Evolutionary conservation across 768 basidiomycete genomes (phyloP), one percentile per base, ranked within the genome.

Genomic region (Psilocybe cubensis): DNA sequence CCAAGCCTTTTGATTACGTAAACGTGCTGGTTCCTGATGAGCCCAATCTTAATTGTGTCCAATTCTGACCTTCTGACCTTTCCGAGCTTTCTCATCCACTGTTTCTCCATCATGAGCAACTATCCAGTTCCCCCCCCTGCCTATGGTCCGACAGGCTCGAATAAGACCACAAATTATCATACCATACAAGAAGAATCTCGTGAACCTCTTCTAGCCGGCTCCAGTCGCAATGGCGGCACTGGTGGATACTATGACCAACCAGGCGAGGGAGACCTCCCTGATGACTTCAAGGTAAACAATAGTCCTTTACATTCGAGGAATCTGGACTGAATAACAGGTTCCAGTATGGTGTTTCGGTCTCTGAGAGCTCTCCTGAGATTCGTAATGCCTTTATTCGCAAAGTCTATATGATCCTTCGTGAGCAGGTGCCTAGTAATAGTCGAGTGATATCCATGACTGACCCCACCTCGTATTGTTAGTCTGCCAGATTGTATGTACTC

Each of bases 341-440:
- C 21, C 56, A 92, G 91, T 94, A 94, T 66, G 92, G 92, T 1
- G 86, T 88, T 1, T 85, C 85, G 1, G 92, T 94, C 12, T 83
- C 85, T 1, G 92, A 93, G 58, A 89, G 89, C 58, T 82, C 89
- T 10, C 72, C 79, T 3, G 88, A 93, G 66, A 89, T 98, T 67
- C 80, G 93, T 51, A 82, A 85, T 60, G 92, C 87, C 4, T 98
- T 98, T 73, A 79, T 98, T 54, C 83, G 93, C 69, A 97, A 97
- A 78, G 91, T 94, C 31, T 96, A 94, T 73, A 85, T 83, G 25
- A 94, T 96, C 65, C 84, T 98, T 3, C 87, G 92, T 94, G 67
- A 80, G 90, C 78, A 49, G 23, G 49, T 28, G 42, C 24, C 43
- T 35, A 58, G n/a, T n/a, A n/a, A 21, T 10, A 33, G 12, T 47